Evolutionary conservation across 768 basidiomycete species (phyloP).

Genomic region (Kwoniella mangroviensis): DNA sequence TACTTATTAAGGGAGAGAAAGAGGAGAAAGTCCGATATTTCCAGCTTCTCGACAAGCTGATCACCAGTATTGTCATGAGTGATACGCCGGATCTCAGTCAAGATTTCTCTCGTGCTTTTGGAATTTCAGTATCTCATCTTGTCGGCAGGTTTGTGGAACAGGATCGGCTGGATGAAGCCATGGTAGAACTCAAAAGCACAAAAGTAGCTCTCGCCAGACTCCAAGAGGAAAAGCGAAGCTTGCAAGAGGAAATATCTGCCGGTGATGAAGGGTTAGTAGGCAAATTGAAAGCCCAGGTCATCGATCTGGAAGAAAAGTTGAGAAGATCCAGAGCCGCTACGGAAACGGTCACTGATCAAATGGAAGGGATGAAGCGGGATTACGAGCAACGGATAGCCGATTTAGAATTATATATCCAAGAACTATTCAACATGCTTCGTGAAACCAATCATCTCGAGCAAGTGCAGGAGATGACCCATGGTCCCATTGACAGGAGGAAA

Average conservation of each 20-base stretch:
- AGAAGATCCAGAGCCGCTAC: slow-evolving; percentile 77
- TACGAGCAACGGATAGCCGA: slow-evolving; percentile 87
- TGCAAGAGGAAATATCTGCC: slow-evolving; percentile 80
- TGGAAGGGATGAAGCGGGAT: slow-evolving; percentile 73
- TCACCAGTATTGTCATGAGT: slow-evolving; percentile 89
- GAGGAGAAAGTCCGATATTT: slow-evolving; percentile 83
- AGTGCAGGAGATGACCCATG: slow-evolving; percentile 68
- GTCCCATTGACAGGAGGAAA: slow-evolving; percentile 75
- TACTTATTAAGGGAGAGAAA: slow-evolving; percentile 87
- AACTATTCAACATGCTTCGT: slow-evolving; percentile 90
- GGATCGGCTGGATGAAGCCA: slow-evolving; percentile 76
- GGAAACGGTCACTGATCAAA: slow-evolving; percentile 72
- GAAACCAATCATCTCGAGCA: slow-evolving; percentile 75
- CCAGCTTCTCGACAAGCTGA: slow-evolving; percentile 84
- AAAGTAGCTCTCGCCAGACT: slow-evolving; percentile 63
- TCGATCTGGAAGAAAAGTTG: slow-evolving; percentile 76
- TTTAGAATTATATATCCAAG: slow-evolving; percentile 88
- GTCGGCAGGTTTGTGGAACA: slow-evolving; percentile 89
- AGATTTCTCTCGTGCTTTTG: slow-evolving; percentile 81
- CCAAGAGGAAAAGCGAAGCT: slow-evolving; percentile 75
- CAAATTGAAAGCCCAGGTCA: slow-evolving; percentile 72
- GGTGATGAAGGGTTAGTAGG: slow-evolving; percentile 85
- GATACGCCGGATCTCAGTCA: slow-evolving; percentile 70
- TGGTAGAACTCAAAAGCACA: slow-evolving; percentile 74
- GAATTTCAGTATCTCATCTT: slow-evolving; percentile 84